phyloP scores from a whole-genome alignment of 2,329 filamentous ascomycete species.

The Geosmithia putterillii region DNA sequence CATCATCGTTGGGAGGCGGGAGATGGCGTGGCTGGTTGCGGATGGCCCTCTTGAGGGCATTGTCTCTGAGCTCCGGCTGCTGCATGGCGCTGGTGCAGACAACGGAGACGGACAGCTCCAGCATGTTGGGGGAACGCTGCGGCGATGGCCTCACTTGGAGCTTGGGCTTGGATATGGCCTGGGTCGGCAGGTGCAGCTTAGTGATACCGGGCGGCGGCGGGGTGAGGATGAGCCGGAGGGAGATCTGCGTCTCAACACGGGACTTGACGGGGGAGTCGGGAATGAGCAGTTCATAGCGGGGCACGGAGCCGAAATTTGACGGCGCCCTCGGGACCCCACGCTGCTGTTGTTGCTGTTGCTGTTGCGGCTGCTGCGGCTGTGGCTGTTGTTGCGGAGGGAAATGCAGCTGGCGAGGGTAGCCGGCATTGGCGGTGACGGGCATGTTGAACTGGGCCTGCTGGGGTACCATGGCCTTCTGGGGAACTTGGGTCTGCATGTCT shows the following conservation, averaged over 20 bases:
- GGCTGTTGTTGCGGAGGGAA: not conserved
- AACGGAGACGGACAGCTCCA: constrained; percentile 69
- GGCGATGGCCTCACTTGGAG: constrained; percentile 63
- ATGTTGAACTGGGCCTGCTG: not conserved
- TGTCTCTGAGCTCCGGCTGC: constrained; percentile 50
- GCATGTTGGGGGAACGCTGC: constrained; percentile 55
- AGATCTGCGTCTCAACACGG: constrained; percentile 92
- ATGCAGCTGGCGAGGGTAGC: not conserved
- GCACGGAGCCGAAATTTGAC: not conserved
- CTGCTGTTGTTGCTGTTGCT: not conserved
- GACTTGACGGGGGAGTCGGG: constrained; percentile 67
- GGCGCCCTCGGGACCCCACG: not conserved
- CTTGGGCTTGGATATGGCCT: constrained; percentile 93
- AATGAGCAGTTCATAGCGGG: constrained; percentile 38
- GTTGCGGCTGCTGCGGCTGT: not conserved
- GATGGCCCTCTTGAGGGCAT: constrained; percentile 49
- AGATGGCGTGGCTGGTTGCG: constrained; percentile 24
- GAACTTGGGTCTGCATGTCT: not conserved
- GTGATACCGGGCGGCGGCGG: constrained; percentile 65
- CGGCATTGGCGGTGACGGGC: not conserved
- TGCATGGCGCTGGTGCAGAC: constrained; percentile 91
- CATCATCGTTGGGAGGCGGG: constrained; percentile 36
- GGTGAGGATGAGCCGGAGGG: constrained; percentile 68
- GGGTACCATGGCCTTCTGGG: not conserved
- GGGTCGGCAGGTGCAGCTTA: constrained; percentile 72